Percentiles rank a stretch among this genome's conserved stretches.
phyloP scores from a whole-genome alignment of 2,329 filamentous ascomycete species.

The Chlorencoelia australis region DNA sequence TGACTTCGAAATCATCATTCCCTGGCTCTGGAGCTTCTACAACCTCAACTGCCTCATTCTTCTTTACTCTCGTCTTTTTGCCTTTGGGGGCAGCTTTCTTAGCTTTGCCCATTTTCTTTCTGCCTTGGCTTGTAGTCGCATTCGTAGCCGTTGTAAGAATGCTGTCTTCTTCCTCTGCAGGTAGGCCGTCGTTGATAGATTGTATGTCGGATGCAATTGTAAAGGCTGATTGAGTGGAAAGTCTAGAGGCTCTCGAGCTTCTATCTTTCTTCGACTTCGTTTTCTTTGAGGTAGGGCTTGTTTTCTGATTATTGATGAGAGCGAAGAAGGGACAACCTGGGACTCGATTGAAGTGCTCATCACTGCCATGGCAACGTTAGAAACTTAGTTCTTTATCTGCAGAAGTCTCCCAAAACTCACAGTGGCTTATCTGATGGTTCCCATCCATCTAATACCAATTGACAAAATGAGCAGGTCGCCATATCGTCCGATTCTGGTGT shows the following conservation, averaged over 20 bases:
- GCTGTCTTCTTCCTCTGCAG: constrained; percentile 46
- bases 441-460: constrained; percentile 86
- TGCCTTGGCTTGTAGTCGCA: constrained; percentile 46
- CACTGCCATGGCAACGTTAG: constrained; percentile 36
- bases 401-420: constrained; percentile 36
- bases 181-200: constrained; percentile 30
- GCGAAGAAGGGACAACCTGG: constrained; percentile 76
- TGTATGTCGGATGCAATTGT: constrained; percentile 40
- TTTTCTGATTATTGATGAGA: constrained; percentile 48
- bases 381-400: constrained; percentile 8
- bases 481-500: constrained; percentile 76
- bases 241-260: constrained; percentile 59
- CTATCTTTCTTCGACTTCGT: constrained; percentile 42
- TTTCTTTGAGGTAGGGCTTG: constrained; percentile 41
- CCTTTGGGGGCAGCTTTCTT: constrained; percentile 46
- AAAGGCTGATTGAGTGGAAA: constrained; percentile 47
- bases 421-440: constrained; percentile 84
- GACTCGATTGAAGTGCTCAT: constrained; percentile 76
- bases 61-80: constrained; percentile 38
- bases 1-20: constrained; percentile 25
- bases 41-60: constrained; percentile 42
- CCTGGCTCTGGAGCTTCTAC: constrained; percentile 27
- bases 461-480: constrained; percentile 85
- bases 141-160: constrained; percentile 49
- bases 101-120: constrained; percentile 38